These are phyloP conservation scores for Beauveria sp. DNA, from an alignment of 2,329 filamentous ascomycete genomes.

Conservation along the genomic window DNA sequence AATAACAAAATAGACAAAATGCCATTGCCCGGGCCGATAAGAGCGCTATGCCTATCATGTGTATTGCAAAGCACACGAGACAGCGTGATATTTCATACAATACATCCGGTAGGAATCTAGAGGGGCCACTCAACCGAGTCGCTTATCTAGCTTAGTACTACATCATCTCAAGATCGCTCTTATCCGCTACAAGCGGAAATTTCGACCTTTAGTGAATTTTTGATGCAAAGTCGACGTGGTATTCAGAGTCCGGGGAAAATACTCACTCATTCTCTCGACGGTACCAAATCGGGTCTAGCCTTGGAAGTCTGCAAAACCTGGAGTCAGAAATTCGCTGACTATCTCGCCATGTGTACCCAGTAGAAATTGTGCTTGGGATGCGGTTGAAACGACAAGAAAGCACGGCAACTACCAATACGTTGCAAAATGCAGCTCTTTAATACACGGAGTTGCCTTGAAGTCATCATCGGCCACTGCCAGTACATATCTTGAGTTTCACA, in stretches of 20 bases:
- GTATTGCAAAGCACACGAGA: no score
- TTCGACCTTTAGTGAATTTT: not conserved
- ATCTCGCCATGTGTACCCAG: slow-evolving; percentile 12
- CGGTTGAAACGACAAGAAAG: slow-evolving; percentile 22
- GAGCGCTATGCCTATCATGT: no score
- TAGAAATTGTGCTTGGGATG: slow-evolving; percentile 8
- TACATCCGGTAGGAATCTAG: no score
- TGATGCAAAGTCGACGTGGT: not conserved
- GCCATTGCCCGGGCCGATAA: no score
- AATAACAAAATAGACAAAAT: no score
- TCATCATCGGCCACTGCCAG: not conserved
- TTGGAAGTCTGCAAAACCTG: no score
- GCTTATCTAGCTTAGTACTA: no score
- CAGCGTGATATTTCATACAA: no score
- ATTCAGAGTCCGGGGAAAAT: not conserved
- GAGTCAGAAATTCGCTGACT: not conserved
- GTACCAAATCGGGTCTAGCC: not conserved
- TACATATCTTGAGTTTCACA: no score
- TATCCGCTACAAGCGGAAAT: not conserved
- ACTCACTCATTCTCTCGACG: not conserved
- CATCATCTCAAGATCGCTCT: not conserved
- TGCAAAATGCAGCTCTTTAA: slow-evolving; percentile 23
- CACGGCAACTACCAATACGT: slow-evolving; percentile 19
- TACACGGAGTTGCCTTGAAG: slow-evolving; percentile 16
- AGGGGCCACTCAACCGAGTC: no score